A percentile compares a stretch with the other conserved stretches of the same genome.
Conservation (phyloP, 192 early-diverging fungal genomes). For the Dissophora ornata region DNA sequence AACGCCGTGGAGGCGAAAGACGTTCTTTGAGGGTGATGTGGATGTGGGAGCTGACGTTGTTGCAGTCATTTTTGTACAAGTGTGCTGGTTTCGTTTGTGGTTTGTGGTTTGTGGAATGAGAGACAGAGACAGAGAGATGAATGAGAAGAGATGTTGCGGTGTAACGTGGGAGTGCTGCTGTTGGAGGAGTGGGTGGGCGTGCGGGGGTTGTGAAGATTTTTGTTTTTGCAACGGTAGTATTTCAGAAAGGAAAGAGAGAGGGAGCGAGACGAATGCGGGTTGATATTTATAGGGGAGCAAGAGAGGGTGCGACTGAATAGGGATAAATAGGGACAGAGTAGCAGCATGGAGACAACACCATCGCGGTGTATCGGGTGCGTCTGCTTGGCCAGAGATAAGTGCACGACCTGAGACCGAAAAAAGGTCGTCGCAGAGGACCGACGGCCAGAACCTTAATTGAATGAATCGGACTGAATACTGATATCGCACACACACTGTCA, state of each 20-base stretch:
- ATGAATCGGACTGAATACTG: constrained; percentile 10
- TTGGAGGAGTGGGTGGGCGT: no score
- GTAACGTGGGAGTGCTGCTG: no score
- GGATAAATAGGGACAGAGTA: no score
- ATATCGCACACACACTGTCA: constrained; percentile 10
- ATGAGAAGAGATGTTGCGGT: constrained; percentile 3
- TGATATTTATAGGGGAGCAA: no score
- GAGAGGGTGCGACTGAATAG: background rate
- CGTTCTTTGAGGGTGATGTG: constrained; percentile 38
- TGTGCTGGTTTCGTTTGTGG: background rate
- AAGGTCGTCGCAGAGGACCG: no score
- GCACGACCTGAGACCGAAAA: no score
- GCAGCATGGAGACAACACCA: no score
- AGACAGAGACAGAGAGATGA: constrained; percentile 3
- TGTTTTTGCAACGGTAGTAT: background rate
- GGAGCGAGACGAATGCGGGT: background rate
- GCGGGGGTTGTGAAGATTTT: no score
- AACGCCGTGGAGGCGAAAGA: constrained; percentile 52
- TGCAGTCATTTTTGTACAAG: constrained; percentile 20
- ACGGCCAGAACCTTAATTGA: constrained; percentile 4
- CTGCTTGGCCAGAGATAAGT: constrained; percentile 11
- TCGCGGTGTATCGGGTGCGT: constrained; percentile 16
- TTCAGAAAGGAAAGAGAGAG: background rate
- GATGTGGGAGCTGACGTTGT: constrained; percentile 20
- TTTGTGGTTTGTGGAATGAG: constrained; percentile 10